Conservation (phyloP, 345 rosid genomes). For the Brassica juncea region DNA sequence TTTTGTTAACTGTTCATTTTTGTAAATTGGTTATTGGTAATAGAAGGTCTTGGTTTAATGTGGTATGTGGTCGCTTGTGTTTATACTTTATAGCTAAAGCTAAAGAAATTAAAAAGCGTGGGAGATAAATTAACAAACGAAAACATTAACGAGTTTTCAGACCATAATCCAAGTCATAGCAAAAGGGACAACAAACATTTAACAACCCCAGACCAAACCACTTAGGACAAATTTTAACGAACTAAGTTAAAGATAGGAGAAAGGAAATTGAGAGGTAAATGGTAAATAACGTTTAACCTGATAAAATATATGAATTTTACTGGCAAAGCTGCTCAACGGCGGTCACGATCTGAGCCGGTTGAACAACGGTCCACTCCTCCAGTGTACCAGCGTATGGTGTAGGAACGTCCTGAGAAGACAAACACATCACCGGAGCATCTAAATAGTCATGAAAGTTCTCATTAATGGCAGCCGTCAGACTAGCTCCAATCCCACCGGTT, state of each 20-base stretch:
- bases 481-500: constrained; percentile 95
- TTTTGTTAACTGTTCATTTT: neutral
- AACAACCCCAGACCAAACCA: constrained; percentile 10
- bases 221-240: constrained; percentile 18
- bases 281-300: constrained; percentile 20
- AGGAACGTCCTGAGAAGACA: constrained; percentile 96
- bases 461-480: constrained; percentile 80
- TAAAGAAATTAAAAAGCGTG: neutral
- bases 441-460: constrained; percentile 91
- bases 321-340: constrained; percentile 93
- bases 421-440: constrained; percentile 88
- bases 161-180: constrained; percentile 7
- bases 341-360: constrained; percentile 89
- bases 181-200: constrained; percentile 2
- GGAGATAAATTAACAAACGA: constrained; percentile 7
- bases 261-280: constrained; percentile 3
- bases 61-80: neutral
- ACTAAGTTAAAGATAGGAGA: constrained; percentile 10
- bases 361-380: constrained; percentile 94
- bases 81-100: neutral
- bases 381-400: constrained; percentile 87
- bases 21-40: constrained; percentile 39
- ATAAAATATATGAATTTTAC: constrained; percentile 36
- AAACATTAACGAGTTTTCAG: constrained; percentile 24
- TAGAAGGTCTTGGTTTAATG: constrained; percentile 24